A percentile compares a stretch with the other conserved stretches of the same genome.
Evolutionary conservation across 306 rosid species (phyloP).

Genomic region (Hippophae tibetana): DNA sequence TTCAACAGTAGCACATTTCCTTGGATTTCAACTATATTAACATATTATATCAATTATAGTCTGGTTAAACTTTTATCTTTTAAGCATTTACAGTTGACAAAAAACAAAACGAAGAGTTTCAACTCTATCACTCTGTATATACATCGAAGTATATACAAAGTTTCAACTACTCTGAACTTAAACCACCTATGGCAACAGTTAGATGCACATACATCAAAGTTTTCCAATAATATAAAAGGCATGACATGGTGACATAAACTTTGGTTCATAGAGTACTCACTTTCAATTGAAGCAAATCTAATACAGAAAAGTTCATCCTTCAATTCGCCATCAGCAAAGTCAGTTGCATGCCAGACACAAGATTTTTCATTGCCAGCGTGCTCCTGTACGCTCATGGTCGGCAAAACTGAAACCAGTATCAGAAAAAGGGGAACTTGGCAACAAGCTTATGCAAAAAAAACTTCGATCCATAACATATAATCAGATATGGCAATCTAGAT

Average conservation of each 20-base stretch:
- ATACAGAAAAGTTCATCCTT: conserved; percentile 95
- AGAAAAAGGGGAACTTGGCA: background rate
- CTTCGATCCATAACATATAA: background rate
- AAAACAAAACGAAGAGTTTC: too few relatives aligned
- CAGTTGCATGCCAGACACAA: conserved; percentile 94
- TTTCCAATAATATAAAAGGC: background rate
- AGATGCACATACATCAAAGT: too few relatives aligned
- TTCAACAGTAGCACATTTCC: too few relatives aligned
- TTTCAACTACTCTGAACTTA: too few relatives aligned
- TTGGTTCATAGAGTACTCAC: conserved; percentile 33
- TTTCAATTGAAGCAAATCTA: conserved; percentile 84
- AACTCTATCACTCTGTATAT: too few relatives aligned
- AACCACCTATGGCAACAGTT: background rate
- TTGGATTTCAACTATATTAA: too few relatives aligned
- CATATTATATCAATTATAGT: too few relatives aligned
- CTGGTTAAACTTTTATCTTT: too few relatives aligned
- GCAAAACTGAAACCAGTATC: conserved; percentile 36
- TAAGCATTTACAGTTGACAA: too few relatives aligned
- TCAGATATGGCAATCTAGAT: too few relatives aligned
- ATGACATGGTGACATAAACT: background rate
- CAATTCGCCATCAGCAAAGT: conserved; percentile 91
- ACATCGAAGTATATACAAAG: too few relatives aligned
- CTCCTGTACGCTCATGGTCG: conserved; percentile 79
- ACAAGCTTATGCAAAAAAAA: conserved; percentile 2
- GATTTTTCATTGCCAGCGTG: conserved; percentile 96